Evolutionary conservation across 108 stramenopile genomes (phyloP), one percentile per base, ranked within the genome.

Genomic region (Cylindrotheca fusiformis): DNA sequence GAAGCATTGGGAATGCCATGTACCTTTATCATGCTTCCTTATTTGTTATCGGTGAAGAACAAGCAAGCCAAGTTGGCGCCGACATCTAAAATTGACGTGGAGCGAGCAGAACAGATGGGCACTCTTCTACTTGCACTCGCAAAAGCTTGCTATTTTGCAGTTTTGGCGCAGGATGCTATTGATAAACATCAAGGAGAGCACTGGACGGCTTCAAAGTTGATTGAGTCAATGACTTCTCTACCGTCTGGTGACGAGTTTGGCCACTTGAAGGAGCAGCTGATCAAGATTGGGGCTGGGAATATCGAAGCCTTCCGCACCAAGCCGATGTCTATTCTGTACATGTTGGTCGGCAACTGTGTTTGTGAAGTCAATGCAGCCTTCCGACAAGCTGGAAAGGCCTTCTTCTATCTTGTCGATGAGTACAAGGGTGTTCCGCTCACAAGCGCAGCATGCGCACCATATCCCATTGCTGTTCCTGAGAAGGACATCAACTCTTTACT

Each of bases 351-450:
- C 51, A 49, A 71, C 55, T 52, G 65, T 19, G 49, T 75, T 8
- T 28, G 48, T 10, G 57, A 67, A 23, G 53, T 88, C 2, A 47
- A 25, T 6, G 61, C 56, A 20, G 52, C 65, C 55, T 81, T 72
- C 68, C 63, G 63, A 28, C 74, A 88, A 41, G 53, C 68, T 22
- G 63, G 58, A 25, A 68, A 63, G 44, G 70, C 68, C 0, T 76
- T 71, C 55, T 60, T 88, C 3, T 88, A 88, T 56, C 60, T 85
- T 17, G 77, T 88, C 25, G 87, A 88, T 30, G 87, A 88, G 55
- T 76, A 51, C 57, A 57, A 48, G 17, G 78, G 82, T 52, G 25
- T 78, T 24, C 87, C 87, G 49, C 47, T 70, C 22, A 66, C 68
- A 27, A 65, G 66, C 3, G 18, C 19, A 14, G 18, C 46, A 0